These are phyloP conservation scores for Orbilia oligospora DNA, from an alignment of 2,329 filamentous ascomycete genomes.

Conservation along the genomic window DNA sequence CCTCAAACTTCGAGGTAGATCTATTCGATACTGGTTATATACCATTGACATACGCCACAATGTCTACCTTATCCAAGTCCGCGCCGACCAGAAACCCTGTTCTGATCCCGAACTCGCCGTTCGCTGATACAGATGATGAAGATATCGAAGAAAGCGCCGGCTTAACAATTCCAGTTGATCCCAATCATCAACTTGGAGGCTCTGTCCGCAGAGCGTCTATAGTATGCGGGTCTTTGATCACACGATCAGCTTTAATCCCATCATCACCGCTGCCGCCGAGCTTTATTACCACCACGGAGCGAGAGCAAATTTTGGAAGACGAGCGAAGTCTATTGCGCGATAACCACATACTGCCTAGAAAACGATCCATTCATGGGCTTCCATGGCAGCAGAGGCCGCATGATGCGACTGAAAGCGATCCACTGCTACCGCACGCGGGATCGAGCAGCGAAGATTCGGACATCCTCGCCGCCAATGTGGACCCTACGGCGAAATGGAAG, in stretches of 20 bases:
- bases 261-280: constrained; percentile 60
- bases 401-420: constrained; percentile 67
- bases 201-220: constrained; percentile 60
- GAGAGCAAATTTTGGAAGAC: constrained; percentile 73
- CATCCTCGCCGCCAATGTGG: constrained; percentile 65
- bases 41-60: constrained; percentile 1
- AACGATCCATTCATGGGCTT: constrained; percentile 68
- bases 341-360: constrained; percentile 77
- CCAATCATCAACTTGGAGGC: constrained; percentile 57
- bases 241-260: constrained; percentile 61
- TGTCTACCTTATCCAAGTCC: constrained; percentile 56
- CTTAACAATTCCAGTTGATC: constrained; percentile 41
- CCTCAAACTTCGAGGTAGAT: constrained; percentile 3
- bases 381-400: constrained; percentile 71
- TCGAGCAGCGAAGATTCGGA: constrained; percentile 43
- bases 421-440: constrained; percentile 38
- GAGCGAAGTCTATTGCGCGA: constrained; percentile 76
- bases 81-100: constrained; percentile 44
- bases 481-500: constrained; percentile 80
- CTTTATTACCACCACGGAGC: constrained; percentile 72
- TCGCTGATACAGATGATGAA: constrained; percentile 52
- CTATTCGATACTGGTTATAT: constrained; percentile 1
- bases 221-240: constrained; percentile 62
- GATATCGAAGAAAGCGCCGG: constrained; percentile 42
- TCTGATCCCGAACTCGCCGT: constrained; percentile 47